A percentile compares a stretch with the other conserved stretches of the same genome.
These are phyloP conservation scores for Borovskyia barvae DNA, from an alignment of 208 protist species.

Conservation along the genomic window DNA sequence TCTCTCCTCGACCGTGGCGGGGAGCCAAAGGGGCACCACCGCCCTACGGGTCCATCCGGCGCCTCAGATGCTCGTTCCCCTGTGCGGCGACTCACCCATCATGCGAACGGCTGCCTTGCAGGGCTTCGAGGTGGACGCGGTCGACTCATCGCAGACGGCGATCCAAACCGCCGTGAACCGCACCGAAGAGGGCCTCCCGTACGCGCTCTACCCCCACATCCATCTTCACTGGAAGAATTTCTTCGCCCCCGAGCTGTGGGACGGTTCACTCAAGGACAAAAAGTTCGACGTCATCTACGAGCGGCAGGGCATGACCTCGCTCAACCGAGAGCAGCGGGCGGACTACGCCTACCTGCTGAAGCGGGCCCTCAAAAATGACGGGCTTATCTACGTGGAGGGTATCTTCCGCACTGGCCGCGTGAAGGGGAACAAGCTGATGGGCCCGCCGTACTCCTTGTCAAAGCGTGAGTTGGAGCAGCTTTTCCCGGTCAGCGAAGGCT, in stretches of 20 bases:
- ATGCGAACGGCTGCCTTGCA: constrained; percentile 55
- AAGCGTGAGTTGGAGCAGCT: constrained; percentile 66
- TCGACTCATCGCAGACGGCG: constrained; percentile 76
- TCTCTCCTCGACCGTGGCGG: background rate
- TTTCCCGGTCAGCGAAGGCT: constrained; percentile 69
- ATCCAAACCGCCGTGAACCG: constrained; percentile 66
- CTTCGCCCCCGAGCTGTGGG: constrained; percentile 79
- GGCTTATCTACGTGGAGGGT: constrained; percentile 87
- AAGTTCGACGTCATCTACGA: constrained; percentile 89
- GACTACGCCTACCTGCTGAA: constrained; percentile 85
- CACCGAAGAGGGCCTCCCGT: constrained; percentile 51
- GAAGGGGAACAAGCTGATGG: constrained; percentile 69
- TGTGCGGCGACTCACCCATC: constrained; percentile 90
- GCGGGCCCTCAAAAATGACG: constrained; percentile 80
- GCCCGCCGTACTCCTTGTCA: constrained; percentile 77
- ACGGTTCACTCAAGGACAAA: constrained; percentile 37
- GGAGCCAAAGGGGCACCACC: background rate
- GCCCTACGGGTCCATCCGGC: constrained; percentile 1
- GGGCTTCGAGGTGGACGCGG: constrained; percentile 83
- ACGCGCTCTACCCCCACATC: constrained; percentile 37
- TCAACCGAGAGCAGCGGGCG: constrained; percentile 72
- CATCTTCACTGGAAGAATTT: constrained; percentile 79
- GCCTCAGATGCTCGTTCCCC: constrained; percentile 70
- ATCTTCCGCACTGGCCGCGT: constrained; percentile 85
- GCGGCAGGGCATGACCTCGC: constrained; percentile 79